Percentiles rank a stretch among this genome's conserved stretches.
These are phyloP conservation scores for Lactarius indigo DNA, from an alignment of 768 basidiomycete genomes.

Conservation along the genomic window DNA sequence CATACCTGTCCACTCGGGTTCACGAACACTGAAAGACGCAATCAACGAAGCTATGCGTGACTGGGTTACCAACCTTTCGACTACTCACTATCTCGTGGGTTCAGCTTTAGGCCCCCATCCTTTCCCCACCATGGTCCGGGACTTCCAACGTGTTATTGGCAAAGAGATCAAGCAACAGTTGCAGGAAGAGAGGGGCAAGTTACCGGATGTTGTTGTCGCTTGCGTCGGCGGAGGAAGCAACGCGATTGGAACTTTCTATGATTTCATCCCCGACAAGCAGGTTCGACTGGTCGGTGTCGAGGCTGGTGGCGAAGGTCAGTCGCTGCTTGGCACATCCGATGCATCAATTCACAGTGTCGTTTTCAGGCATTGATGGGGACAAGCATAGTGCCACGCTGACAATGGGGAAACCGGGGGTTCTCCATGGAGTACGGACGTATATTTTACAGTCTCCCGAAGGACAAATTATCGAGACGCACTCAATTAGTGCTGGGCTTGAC, in stretches of 20 bases:
- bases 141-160: conserved; percentile 95
- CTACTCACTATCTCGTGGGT: conserved; percentile 95
- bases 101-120: conserved; percentile 98
- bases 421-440: conserved; percentile 96
- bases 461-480: conserved; percentile 97
- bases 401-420: conserved; percentile 87
- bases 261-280: conserved; percentile 85
- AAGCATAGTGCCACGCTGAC: conserved; percentile 91
- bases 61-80: conserved; percentile 95
- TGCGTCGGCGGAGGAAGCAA: conserved; percentile 98
- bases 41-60: conserved; percentile 98
- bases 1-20: conserved; percentile 89
- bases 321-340: not conserved
- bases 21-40: conserved; percentile 94
- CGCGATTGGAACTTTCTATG: conserved; percentile 96
- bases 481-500: conserved; percentile 92
- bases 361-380: conserved; percentile 72
- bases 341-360: not conserved
- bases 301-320: conserved; percentile 90
- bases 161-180: conserved; percentile 92
- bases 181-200: conserved; percentile 65
- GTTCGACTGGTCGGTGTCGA: conserved; percentile 93
- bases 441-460: conserved; percentile 84
- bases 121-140: conserved; percentile 97
- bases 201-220: conserved; percentile 92